Conservation (phyloP, 345 rosid species). For the Litchi chinensis region DNA sequence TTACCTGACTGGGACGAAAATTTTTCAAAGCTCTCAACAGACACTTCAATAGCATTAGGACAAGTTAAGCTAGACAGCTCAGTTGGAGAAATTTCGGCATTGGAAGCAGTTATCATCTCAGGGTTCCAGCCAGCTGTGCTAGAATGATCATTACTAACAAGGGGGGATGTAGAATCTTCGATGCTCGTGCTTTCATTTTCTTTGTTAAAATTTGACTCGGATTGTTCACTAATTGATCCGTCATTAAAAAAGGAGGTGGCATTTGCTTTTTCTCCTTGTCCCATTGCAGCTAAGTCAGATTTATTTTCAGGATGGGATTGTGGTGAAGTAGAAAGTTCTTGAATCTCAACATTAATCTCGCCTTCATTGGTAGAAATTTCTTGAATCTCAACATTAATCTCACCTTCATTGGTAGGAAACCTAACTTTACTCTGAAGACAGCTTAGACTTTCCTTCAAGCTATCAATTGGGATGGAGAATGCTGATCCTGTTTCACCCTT, state of each 20-base stretch:
- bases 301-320: conserved; percentile 16
- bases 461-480: conserved; percentile 13
- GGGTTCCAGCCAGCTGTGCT: conserved; percentile 14
- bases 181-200: conserved; percentile 27
- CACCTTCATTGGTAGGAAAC: background rate
- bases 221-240: conserved; percentile 22
- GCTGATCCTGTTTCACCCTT: conserved; percentile 32
- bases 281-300: conserved; percentile 20
- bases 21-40: no score
- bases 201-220: conserved; percentile 15
- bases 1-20: conserved; percentile 21
- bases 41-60: background rate
- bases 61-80: conserved; percentile 7
- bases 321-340: conserved; percentile 13
- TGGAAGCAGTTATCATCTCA: conserved; percentile 22
- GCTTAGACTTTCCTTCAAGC: conserved; percentile 22
- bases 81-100: conserved; percentile 14
- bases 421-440: conserved; percentile 15
- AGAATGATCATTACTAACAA: conserved; percentile 25
- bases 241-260: conserved; percentile 15
- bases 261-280: conserved; percentile 1
- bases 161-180: conserved; percentile 23
- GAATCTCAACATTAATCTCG: conserved; percentile 18
- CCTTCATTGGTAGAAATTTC: conserved; percentile 7
- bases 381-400: conserved; percentile 19